phyloP scores from a whole-genome alignment of 768 basidiomycete genomes.

The Trametes elegans region DNA sequence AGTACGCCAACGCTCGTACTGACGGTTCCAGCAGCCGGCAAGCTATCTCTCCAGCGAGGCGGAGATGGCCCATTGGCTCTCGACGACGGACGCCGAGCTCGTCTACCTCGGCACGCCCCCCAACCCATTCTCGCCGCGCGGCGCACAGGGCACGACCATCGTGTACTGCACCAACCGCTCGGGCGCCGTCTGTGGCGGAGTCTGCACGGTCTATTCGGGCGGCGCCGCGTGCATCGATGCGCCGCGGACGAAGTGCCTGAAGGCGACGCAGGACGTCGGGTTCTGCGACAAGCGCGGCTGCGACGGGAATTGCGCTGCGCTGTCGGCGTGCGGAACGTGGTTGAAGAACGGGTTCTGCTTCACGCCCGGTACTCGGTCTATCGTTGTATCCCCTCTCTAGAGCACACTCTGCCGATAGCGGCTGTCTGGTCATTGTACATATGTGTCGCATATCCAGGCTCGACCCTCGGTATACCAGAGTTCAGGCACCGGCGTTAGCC shows the following conservation, averaged over 20 bases:
- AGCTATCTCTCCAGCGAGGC: not conserved
- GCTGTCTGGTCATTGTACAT: no score
- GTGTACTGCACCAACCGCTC: slow-evolving; percentile 29
- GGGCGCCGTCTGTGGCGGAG: slow-evolving; percentile 29
- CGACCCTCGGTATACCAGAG: no score
- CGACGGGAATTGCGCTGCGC: slow-evolving; percentile 26
- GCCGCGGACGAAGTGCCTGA: slow-evolving; percentile 33
- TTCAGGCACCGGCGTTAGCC: no score
- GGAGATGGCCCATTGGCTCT: slow-evolving; percentile 12
- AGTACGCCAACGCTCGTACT: no score
- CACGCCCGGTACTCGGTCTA: slow-evolving; percentile 32
- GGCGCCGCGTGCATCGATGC: slow-evolving; percentile 28
- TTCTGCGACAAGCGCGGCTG: slow-evolving; percentile 31
- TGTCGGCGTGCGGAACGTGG: slow-evolving; percentile 25
- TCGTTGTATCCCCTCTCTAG: slow-evolving; percentile 8
- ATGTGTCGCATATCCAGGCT: no score
- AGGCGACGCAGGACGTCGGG: slow-evolving; percentile 30
- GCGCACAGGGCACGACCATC: slow-evolving; percentile 25
- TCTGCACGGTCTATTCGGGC: slow-evolving; percentile 34
- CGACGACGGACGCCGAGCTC: slow-evolving; percentile 24
- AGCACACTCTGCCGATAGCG: no score
- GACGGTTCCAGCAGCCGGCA: no score
- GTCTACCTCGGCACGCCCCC: slow-evolving; percentile 24
- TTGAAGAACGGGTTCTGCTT: slow-evolving; percentile 31
- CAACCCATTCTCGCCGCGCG: slow-evolving; percentile 17